Conservation (phyloP, 148 eudicot genomes). For the Camellia sinensis region DNA sequence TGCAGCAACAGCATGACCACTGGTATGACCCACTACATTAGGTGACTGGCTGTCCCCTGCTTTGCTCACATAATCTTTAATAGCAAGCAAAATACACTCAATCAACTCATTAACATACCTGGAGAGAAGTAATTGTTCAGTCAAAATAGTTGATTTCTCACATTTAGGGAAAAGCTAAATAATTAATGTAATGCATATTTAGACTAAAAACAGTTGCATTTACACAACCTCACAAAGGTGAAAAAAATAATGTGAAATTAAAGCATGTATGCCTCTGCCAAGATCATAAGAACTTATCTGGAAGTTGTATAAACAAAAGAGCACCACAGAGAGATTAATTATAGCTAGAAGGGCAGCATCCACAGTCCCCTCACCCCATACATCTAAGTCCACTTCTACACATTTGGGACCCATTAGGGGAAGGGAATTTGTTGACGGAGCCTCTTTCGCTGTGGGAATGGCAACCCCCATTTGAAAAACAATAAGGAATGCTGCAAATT, state of each 20-base stretch:
- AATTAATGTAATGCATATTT: neutral
- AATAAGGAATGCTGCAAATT: neutral
- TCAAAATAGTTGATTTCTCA: neutral
- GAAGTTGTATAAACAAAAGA: too few relatives aligned
- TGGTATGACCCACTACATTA: conserved; percentile 29
- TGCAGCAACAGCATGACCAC: conserved; percentile 32
- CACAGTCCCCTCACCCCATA: neutral
- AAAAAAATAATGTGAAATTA: neutral
- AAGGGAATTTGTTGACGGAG: neutral
- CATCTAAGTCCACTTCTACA: neutral
- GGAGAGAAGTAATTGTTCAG: conserved; percentile 17
- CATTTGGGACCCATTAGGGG: neutral
- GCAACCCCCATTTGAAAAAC: neutral
- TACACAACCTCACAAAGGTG: neutral
- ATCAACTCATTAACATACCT: conserved; percentile 91
- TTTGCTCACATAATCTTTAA: conserved; percentile 41
- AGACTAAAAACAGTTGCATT: neutral
- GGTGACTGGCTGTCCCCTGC: conserved; percentile 49
- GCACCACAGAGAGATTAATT: too few relatives aligned
- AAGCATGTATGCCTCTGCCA: neutral
- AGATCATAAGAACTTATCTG: neutral
- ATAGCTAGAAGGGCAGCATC: too few relatives aligned
- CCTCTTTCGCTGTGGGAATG: neutral
- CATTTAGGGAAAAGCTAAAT: neutral
- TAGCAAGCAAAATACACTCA: conserved; percentile 64